A percentile compares a stretch with the other conserved stretches of the same genome.
Conservation (phyloP, 108 stramenopile species). For the Hondaea fermentalgiana region DNA sequence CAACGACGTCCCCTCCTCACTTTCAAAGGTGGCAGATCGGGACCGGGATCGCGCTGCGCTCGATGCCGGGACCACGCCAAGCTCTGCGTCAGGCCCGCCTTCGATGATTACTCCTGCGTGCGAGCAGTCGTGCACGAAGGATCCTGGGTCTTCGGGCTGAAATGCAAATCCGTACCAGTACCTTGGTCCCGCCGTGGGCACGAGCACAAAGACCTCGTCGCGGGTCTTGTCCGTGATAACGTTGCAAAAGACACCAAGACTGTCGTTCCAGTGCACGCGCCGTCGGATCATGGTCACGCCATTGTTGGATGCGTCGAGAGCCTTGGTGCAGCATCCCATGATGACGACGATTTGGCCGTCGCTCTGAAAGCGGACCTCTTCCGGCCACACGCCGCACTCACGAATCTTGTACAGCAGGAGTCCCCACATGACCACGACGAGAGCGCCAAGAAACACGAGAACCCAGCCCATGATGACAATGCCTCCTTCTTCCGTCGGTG, state of each 20-base stretch:
- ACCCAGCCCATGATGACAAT: not conserved
- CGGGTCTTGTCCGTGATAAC: not conserved
- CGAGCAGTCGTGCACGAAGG: not conserved
- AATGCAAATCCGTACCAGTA: slow-evolving; percentile 5
- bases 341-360: not conserved
- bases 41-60: too few relatives aligned
- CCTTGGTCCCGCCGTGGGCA: not conserved
- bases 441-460: not conserved
- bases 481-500: not conserved
- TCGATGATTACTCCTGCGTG: not conserved
- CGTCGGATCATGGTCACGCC: not conserved
- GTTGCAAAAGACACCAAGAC: not conserved
- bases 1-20: not conserved
- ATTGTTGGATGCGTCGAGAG: not conserved
- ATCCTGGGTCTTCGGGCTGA: not conserved
- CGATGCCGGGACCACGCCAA: not conserved
- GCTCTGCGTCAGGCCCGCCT: not conserved
- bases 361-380: not conserved
- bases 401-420: not conserved
- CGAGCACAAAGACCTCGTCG: slow-evolving; percentile 5
- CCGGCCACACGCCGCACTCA: slow-evolving; percentile 16
- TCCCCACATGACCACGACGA: not conserved
- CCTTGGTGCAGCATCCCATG: not conserved
- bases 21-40: too few relatives aligned
- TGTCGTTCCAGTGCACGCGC: not conserved